Conservation (phyloP, 768 basidiomycete species). For the Pleurotus pulmonarius region DNA sequence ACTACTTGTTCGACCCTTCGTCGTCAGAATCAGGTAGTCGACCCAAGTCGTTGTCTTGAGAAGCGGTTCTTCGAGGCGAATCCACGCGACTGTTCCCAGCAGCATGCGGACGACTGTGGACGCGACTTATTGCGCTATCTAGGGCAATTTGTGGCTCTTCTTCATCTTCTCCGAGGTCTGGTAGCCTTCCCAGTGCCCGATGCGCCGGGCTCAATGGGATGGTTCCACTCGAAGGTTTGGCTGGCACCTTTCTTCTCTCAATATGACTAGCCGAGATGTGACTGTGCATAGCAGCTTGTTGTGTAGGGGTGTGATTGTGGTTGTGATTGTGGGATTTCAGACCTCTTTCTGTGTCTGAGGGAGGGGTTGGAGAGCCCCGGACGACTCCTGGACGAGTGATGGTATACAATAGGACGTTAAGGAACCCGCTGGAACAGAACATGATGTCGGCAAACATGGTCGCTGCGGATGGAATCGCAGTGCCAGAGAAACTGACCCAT, state of each 20-base stretch:
- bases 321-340: not conserved
- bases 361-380: not conserved
- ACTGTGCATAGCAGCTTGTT: not conserved
- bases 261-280: not conserved
- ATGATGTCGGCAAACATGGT: constrained; percentile 18
- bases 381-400: constrained; percentile 7
- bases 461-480: constrained; percentile 28
- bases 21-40: constrained; percentile 6
- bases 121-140: not conserved
- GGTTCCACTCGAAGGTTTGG: not conserved
- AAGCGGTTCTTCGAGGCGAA: not conserved
- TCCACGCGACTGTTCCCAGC: not conserved
- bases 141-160: not conserved
- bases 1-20: not conserved
- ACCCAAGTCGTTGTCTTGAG: constrained; percentile 2
- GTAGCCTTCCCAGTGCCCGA: constrained; percentile 1
- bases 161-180: not conserved
- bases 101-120: not conserved
- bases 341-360: not conserved
- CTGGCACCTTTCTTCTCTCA: not conserved
- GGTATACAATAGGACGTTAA: constrained; percentile 8
- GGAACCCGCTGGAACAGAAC: constrained; percentile 8
- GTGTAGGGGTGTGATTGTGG: not conserved
- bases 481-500: constrained; percentile 25
- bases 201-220: constrained; percentile 1